These are phyloP conservation scores for Neonectria hederae DNA, from an alignment of 2,329 filamentous ascomycete species.

Conservation along the genomic window DNA sequence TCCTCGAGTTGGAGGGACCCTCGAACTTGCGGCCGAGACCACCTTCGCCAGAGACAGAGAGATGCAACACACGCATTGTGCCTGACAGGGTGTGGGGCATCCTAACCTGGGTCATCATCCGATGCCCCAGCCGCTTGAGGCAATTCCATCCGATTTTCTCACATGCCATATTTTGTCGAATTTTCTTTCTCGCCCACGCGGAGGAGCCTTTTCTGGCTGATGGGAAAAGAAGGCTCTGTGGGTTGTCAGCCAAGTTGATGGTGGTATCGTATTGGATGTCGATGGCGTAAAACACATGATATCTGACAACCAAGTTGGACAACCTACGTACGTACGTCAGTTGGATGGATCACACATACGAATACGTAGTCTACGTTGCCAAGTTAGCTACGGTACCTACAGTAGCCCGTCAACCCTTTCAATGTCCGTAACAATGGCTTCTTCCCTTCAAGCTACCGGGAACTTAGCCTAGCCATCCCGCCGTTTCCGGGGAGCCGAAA, in stretches of 20 bases:
- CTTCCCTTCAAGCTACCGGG: neutral
- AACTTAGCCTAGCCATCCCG: neutral
- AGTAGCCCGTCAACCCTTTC: neutral
- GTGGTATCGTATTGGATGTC: slow-evolving; percentile 18
- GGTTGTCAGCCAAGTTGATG: slow-evolving; percentile 4
- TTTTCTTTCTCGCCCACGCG: slow-evolving; percentile 3
- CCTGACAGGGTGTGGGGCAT: slow-evolving; percentile 36
- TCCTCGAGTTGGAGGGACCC: neutral
- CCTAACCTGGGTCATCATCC: slow-evolving; percentile 38
- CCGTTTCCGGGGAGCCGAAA: slow-evolving; percentile 17
- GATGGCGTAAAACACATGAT: slow-evolving; percentile 14
- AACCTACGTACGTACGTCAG: neutral
- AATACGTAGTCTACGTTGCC: no score
- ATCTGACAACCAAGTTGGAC: slow-evolving; percentile 10
- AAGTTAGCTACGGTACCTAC: neutral
- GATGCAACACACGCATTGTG: slow-evolving; percentile 28
- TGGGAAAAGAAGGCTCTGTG: slow-evolving; percentile 1
- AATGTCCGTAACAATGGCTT: neutral
- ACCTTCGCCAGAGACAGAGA: slow-evolving; percentile 24
- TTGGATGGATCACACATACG: no score
- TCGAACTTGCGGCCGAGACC: slow-evolving; percentile 7
- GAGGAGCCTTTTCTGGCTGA: neutral
- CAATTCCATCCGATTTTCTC: slow-evolving; percentile 38
- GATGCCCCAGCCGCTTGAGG: slow-evolving; percentile 41
- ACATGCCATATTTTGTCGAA: slow-evolving; percentile 27